Base-by-base conservation (phyloP, 2,329 filamentous ascomycete species). In the Colletotrichum destructivum region DNA sequence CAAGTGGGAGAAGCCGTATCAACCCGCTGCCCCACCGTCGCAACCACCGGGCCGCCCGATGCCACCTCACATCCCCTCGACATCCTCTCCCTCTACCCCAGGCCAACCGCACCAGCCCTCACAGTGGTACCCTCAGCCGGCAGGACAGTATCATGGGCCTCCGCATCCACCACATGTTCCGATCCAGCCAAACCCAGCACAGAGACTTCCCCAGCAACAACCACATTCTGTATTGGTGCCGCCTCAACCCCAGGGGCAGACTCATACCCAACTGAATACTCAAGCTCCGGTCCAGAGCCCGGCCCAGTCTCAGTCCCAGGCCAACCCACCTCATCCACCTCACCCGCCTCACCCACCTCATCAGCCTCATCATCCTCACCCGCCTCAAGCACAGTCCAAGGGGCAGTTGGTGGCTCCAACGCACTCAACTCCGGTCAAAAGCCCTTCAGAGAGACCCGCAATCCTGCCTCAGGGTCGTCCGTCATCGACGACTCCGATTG, bases 1-100 rank as follows among this genome's bases (percentile, higher is more conserved):
- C 21, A 84, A 84, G 66, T 84, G 82, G 82, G 82, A 84, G 74
- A 83, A 82, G 74, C 81, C 83, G 13, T 83, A 84, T 71, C 82
- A 83, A 66, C 82, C 82, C 52, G 78, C 78, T 3, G 77, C 77
- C 13, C 77, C 78, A 3, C 77, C 78, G n/a, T 35, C 76, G 23
- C 66, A 71, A 21, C 31, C 75, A 54, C 77, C 77, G 26, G 72
- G 76, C 9, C 77, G 77, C 7, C 68, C 71, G 6, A 31, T 59
- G 40, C 61, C 70, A 21, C 47, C 62, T n/a, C 62, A 60, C 13
- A 52, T 63, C 8, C 57, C 68, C n/a, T 38, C 57, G 13, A 54
- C 68, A 11, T 59, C 65, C 15, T 57, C 68, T n/a, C 71, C 72
- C 7, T 54, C 62, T 18, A 60, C 71, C 13, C 65, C 73, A 8